Conservation (phyloP, 768 basidiomycete genomes). For the Cystoderma amianthinum region DNA sequence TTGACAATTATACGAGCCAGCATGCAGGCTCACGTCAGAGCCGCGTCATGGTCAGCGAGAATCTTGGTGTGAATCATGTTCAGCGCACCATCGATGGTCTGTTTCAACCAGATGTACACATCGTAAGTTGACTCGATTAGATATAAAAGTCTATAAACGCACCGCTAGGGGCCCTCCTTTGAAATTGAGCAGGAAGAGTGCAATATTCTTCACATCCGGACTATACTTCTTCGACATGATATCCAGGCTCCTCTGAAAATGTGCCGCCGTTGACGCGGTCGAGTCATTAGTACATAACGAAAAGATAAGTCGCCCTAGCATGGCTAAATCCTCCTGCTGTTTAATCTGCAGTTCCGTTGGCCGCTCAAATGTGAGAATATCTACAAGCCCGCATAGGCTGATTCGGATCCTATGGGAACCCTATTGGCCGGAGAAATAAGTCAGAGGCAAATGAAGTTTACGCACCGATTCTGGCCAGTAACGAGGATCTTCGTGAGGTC, state of each 20-base stretch:
- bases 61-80: slow-evolving; percentile 71
- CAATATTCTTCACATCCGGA: slow-evolving; percentile 73
- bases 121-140: too few relatives aligned
- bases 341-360: slow-evolving; percentile 48
- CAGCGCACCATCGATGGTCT: slow-evolving; percentile 76
- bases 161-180: slow-evolving; percentile 68
- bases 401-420: slow-evolving; percentile 59
- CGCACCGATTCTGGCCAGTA: slow-evolving; percentile 82
- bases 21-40: slow-evolving; percentile 52
- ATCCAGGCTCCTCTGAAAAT: slow-evolving; percentile 71
- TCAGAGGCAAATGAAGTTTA: neutral
- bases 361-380: slow-evolving; percentile 75
- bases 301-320: slow-evolving; percentile 83
- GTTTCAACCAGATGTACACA: slow-evolving; percentile 7
- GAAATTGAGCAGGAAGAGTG: slow-evolving; percentile 61
- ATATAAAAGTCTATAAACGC: too few relatives aligned
- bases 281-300: slow-evolving; percentile 68
- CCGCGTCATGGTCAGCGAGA: slow-evolving; percentile 77
- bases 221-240: slow-evolving; percentile 68
- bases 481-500: slow-evolving; percentile 85
- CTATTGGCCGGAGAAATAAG: neutral
- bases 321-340: slow-evolving; percentile 85
- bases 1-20: neutral
- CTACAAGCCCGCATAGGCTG: slow-evolving; percentile 79
- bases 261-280: slow-evolving; percentile 50